Evolutionary conservation across 2,329 filamentous ascomycete genomes (phyloP).

Genomic region (Chaetomium olivaceum): DNA sequence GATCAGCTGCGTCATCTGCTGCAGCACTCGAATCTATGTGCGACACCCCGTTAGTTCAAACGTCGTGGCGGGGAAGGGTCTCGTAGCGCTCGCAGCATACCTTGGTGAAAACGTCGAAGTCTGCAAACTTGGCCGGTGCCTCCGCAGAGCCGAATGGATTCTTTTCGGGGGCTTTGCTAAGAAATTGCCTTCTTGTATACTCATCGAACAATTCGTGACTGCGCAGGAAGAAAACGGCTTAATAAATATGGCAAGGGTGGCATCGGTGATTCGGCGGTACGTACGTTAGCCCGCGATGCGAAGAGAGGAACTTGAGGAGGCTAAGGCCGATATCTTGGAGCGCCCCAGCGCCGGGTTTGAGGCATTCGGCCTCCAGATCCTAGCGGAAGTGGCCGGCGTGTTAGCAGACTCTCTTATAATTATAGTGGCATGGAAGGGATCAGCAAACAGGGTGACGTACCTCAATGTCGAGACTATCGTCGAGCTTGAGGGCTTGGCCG

Average conservation of each 20-base stretch:
- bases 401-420: not conserved
- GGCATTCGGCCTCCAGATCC: conserved; percentile 86
- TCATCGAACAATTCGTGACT: conserved; percentile 90
- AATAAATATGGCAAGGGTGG: not conserved
- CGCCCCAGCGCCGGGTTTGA: conserved; percentile 74
- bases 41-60: conserved; percentile 7
- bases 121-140: conserved; percentile 68
- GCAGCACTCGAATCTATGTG: conserved; percentile 68
- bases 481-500: conserved; percentile 84
- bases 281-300: conserved; percentile 88
- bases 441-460: conserved; percentile 50
- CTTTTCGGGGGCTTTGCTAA: conserved; percentile 71
- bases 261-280: conserved; percentile 39
- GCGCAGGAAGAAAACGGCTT: conserved; percentile 32
- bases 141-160: conserved; percentile 88
- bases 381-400: conserved; percentile 43
- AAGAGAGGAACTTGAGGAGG: conserved; percentile 89
- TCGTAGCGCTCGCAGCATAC: conserved; percentile 42
- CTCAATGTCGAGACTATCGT: conserved; percentile 86
- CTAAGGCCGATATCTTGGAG: conserved; percentile 81
- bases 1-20: conserved; percentile 87
- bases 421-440: not conserved
- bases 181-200: conserved; percentile 85
- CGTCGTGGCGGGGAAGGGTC: not conserved
- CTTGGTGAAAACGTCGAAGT: conserved; percentile 82